These are phyloP conservation scores for Adenanthera pavonina DNA, from an alignment of 306 rosid genomes.

Conservation along the genomic window DNA sequence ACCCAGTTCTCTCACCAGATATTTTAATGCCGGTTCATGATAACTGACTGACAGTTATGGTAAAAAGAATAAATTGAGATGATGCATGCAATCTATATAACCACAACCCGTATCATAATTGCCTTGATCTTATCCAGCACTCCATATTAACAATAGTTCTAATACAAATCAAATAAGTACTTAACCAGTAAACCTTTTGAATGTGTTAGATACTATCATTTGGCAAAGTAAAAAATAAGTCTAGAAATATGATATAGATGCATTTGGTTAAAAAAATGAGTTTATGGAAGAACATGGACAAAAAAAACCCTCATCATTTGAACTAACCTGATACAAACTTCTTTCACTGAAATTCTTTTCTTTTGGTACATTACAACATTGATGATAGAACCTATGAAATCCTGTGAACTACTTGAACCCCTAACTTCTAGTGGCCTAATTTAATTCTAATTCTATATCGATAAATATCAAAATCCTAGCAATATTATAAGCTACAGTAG, in stretches of 20 bases:
- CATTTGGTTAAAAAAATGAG: not conserved
- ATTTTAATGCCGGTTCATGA: not conserved
- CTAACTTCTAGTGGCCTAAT: not conserved
- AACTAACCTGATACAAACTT: not conserved
- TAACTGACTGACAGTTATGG: not conserved
- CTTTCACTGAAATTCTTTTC: not conserved
- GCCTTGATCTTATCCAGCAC: not conserved
- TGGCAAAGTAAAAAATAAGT: not conserved
- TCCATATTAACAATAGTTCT: not conserved
- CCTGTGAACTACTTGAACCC: not conserved
- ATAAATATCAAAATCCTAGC: constrained; percentile 10
- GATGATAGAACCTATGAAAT: not conserved
- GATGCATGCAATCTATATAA: not conserved
- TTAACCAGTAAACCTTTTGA: constrained; percentile 8
- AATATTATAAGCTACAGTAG: constrained; percentile 7
- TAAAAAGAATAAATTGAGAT: not conserved
- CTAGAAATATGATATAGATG: not conserved
- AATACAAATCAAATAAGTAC: not conserved
- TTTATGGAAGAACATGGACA: not conserved
- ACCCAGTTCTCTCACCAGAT: not conserved
- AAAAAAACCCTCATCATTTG: constrained; percentile 11
- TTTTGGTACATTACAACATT: not conserved
- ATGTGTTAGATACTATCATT: not conserved
- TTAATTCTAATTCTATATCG: constrained; percentile 10
- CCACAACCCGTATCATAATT: not conserved